Base-by-base conservation (phyloP, 768 basidiomycete genomes). In the Paxillus rubicundulus region DNA sequence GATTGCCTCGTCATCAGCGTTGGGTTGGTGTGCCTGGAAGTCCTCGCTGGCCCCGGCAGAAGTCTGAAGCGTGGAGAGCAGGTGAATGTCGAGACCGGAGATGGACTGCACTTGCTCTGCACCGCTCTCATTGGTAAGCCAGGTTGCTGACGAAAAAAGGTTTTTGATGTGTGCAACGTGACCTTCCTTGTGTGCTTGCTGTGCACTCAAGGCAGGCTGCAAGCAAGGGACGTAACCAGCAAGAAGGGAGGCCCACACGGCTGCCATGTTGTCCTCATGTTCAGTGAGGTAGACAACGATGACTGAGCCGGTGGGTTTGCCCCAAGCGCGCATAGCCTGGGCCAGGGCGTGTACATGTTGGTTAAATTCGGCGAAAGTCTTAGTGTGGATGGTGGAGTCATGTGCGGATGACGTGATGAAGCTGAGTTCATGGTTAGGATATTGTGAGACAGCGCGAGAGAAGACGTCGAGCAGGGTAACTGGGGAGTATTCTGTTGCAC, bases 221-320 rank as follows among this genome's bases (percentile, higher is more conserved):
- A 69, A 53, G 55, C 67, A 69, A 12, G 69, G 67, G 1, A 69
- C 56, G 47, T 57, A 63, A n/a, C 67, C 67, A 4, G 67, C 69
- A 14, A 69, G 52, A 1, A 69, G 50, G 45, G 64, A 69, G 0
- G 67, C 67, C 67, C 67, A 69, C 12, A 69, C 51, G 4, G 67
- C 68, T 2, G 55, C 57, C 67, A 70, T 69, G 34, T 70, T 69
- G 38, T 69, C 69, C 45, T 69, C 67, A 24, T 69, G 67, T 39
- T 69, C 69, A 0, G 67, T 69, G 18, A 69, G 53, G 45, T 69
- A 69, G 0, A 69, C 54, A 9, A 68, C 55, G 2, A 70, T 9
- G n/a, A 68, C 27, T 1, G 67, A 66, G 0, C 67, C 67, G 1
- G 49, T 5, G 20, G 68, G 63, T 33, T 60, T 68, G 2, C 50